Conservation (phyloP, 2,329 filamentous ascomycete species). For the Colletotrichum sansevieriae region DNA sequence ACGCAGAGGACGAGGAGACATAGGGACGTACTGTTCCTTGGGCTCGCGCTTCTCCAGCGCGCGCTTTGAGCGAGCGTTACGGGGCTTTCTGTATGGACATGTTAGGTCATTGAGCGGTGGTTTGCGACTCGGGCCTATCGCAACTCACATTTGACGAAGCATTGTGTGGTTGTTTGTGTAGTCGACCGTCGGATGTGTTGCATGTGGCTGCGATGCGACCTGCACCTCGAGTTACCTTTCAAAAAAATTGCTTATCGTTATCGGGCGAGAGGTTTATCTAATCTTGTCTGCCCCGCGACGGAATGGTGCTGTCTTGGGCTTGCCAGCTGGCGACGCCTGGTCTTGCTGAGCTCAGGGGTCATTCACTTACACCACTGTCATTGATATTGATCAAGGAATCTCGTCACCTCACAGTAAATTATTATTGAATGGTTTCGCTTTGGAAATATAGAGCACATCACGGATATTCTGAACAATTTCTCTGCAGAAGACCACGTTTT, state of each 20-base stretch:
- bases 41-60: conserved; percentile 94
- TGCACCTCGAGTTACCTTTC: conserved; percentile 14
- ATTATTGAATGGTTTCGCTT: no score
- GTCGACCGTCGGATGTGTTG: conserved; percentile 38
- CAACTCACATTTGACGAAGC: conserved; percentile 63
- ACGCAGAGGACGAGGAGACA: not conserved
- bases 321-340: no score
- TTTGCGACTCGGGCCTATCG: not conserved
- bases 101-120: not conserved
- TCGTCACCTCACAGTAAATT: no score
- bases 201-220: conserved; percentile 37
- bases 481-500: no score
- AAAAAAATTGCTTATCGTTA: conserved; percentile 42
- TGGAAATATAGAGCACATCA: no score
- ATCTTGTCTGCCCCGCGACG: conserved; percentile 30
- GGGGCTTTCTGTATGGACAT: conserved; percentile 62
- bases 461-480: no score
- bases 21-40: conserved; percentile 69
- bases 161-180: conserved; percentile 50
- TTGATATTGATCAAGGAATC: no score
- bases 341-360: no score
- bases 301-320: no score
- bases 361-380: no score
- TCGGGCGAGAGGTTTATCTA: not conserved
- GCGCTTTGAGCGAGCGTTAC: conserved; percentile 89